Percentiles rank a stretch among this genome's conserved stretches.
These are phyloP conservation scores for Neonectria sp. DNA, from an alignment of 2,329 filamentous ascomycete genomes.

Conservation along the genomic window DNA sequence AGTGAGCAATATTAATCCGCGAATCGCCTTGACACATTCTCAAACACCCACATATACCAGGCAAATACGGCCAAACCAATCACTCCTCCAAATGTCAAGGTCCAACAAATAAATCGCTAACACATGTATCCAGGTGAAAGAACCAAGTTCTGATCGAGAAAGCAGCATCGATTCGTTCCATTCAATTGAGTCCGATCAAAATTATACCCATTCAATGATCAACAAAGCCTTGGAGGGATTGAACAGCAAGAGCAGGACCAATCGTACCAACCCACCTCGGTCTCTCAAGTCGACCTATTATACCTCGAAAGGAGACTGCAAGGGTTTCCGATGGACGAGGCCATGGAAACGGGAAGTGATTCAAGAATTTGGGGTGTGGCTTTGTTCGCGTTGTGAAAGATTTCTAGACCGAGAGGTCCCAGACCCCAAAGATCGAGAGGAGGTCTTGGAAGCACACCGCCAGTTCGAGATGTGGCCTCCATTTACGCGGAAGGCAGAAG, in stretches of 20 bases:
- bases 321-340: constrained; percentile 17
- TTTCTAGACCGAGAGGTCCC: constrained; percentile 20
- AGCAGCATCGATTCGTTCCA: neutral
- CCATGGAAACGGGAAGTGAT: constrained; percentile 25
- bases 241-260: neutral
- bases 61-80: neutral
- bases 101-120: neutral
- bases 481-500: constrained; percentile 18
- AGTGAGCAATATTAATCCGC: neutral
- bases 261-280: neutral
- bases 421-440: neutral
- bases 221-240: no score
- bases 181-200: neutral
- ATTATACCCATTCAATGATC: neutral
- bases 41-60: neutral
- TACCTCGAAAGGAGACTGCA: neutral
- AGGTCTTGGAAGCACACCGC: neutral
- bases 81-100: neutral
- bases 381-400: constrained; percentile 36
- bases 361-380: constrained; percentile 35
- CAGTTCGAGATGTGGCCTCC: constrained; percentile 30
- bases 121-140: neutral
- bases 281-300: neutral
- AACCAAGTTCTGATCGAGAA: neutral
- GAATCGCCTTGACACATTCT: neutral